Conservation (phyloP, 2,329 filamentous ascomycete genomes). For the Scytalidium sp. region DNA sequence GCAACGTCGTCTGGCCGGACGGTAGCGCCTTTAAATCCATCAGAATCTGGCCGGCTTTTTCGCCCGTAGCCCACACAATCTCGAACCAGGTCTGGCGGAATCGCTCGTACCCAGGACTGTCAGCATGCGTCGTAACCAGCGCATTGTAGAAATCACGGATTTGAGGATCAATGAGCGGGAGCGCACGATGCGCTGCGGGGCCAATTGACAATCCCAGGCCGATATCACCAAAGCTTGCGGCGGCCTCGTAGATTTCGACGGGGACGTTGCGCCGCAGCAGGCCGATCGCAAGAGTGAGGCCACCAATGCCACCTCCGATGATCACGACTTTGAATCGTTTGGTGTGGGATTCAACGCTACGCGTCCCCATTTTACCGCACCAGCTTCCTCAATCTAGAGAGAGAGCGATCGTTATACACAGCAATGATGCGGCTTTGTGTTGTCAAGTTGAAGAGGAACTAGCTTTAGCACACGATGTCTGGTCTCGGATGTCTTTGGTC, state of each 20-base stretch:
- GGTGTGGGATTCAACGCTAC: not conserved
- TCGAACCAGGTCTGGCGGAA: slow-evolving; percentile 25
- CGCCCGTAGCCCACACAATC: slow-evolving; percentile 19
- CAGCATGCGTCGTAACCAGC: slow-evolving; percentile 21
- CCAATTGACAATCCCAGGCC: slow-evolving; percentile 34
- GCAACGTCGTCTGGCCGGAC: slow-evolving; percentile 22
- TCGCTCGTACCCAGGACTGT: slow-evolving; percentile 19
- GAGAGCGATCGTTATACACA: too few species aligned
- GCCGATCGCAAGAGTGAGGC: slow-evolving; percentile 48
- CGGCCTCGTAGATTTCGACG: slow-evolving; percentile 60
- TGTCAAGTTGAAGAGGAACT: too few species aligned
- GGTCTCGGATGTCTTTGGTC: too few species aligned
- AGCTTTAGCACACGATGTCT: too few species aligned
- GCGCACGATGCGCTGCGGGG: slow-evolving; percentile 38
- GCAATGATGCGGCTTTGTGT: too few species aligned
- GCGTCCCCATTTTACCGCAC: too few species aligned
- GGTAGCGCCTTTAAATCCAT: slow-evolving; percentile 28
- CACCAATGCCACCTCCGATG: slow-evolving; percentile 55
- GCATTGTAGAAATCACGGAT: slow-evolving; percentile 18
- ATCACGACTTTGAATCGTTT: slow-evolving; percentile 36
- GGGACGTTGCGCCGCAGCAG: slow-evolving; percentile 48
- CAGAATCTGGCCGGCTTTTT: slow-evolving; percentile 20
- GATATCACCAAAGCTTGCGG: slow-evolving; percentile 62
- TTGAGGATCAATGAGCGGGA: slow-evolving; percentile 30
- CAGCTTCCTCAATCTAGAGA: too few species aligned